These are phyloP conservation scores for Phlegmacium glaucopus DNA, from an alignment of 768 basidiomycete species.

Conservation along the genomic window DNA sequence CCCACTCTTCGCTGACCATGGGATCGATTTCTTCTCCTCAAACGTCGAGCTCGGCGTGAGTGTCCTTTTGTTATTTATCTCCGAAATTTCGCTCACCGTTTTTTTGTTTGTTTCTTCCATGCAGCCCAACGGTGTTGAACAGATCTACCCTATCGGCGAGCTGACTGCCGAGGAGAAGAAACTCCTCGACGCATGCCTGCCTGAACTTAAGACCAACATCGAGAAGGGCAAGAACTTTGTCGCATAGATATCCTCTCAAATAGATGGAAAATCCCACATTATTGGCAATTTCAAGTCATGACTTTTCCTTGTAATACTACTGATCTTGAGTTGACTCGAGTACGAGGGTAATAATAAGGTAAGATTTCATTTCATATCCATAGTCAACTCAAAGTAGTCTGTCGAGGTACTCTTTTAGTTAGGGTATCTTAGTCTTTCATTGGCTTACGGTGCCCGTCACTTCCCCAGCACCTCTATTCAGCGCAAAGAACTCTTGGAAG, in stretches of 20 bases:
- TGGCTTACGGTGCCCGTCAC: no score
- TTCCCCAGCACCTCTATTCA: no score
- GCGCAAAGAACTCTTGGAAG: no score
- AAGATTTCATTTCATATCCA: no score
- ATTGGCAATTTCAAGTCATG: no score
- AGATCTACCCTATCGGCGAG: slow-evolving; percentile 82
- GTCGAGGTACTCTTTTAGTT: no score
- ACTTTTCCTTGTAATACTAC: no score
- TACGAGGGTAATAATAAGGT: no score
- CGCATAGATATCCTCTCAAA: slow-evolving; percentile 30
- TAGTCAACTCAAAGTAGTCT: no score
- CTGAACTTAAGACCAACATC: slow-evolving; percentile 97
- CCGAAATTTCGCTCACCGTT: slow-evolving; percentile 10
- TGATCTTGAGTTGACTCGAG: no score
- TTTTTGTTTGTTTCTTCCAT: slow-evolving; percentile 10
- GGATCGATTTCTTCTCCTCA: slow-evolving; percentile 93
- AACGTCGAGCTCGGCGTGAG: slow-evolving; percentile 91
- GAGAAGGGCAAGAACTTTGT: slow-evolving; percentile 88
- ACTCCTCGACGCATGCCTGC: slow-evolving; percentile 82
- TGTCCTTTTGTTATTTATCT: slow-evolving; percentile 22
- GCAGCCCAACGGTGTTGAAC: slow-evolving; percentile 83
- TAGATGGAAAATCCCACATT: neutral
- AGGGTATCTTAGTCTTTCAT: no score
- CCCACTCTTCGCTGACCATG: slow-evolving; percentile 78
- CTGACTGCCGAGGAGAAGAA: slow-evolving; percentile 81